Evolutionary conservation across 768 basidiomycete species (phyloP), one percentile per base, ranked within the genome.

Genomic region (Phylloporus sp.): DNA sequence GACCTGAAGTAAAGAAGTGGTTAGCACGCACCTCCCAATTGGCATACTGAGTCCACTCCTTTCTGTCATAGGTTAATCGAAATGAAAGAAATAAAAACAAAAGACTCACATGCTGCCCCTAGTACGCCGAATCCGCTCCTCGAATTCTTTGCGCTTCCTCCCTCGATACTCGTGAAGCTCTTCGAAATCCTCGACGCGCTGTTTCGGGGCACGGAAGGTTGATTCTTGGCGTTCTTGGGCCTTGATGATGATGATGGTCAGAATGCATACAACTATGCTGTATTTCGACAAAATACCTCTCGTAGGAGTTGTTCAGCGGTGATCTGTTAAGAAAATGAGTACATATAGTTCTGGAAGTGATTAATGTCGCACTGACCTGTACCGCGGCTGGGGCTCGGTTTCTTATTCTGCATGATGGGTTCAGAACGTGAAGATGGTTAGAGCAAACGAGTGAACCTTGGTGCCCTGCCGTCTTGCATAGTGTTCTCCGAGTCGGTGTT

Each of bases 161-260:
- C 91, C 92, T 48, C 90, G 85, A 65, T 95, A 95, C 71, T 97
- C 94, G 68, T 87, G 79, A 35, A 88, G 79, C 63, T 87, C 82
- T 68, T 99, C 97, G 61, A 93, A 90, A 71, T 99, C 97, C 72
- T 95, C 93, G 28, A 99, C 88, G 35, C 94, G 83, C 66, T 99
- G 97, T 61, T 86, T 91, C 11, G 97, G 97, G 1, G 95, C 94
- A 45, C 86, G 84, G 66, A 93, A 90, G 12, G 87, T 81, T 27
- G 89, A 81, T 68, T 98, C 97, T 75, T 98, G 95, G 49, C 95
- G 80, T 60, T 98, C 97, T 86, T 97, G 93, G 44, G 97, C 97
- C 89, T 93, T 61, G 22, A 49, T 15, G 16, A 11, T 7, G 3
- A 13, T 18, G 27, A 48, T 18, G 27, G 46, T 64, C 16, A 64